Evolutionary conservation across 75 land plant genomes (phyloP).

Genomic region (Ceratopteris richardii): DNA sequence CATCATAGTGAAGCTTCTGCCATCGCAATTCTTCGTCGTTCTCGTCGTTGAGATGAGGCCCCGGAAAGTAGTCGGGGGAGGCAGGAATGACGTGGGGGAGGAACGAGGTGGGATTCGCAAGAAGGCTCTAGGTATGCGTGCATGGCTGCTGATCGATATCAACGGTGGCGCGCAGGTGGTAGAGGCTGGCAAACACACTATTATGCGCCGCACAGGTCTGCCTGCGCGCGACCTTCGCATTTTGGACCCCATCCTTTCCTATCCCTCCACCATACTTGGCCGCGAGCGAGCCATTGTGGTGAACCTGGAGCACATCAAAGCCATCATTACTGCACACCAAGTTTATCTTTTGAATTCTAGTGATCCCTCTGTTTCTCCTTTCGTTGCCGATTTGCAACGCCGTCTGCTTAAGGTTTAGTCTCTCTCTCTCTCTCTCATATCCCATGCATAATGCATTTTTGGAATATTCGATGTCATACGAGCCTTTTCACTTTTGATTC

Average conservation of each 20-base stretch:
- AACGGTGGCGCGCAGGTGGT: slow-evolving; percentile 31
- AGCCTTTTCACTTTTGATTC: slow-evolving; percentile 5
- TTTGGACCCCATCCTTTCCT: slow-evolving; percentile 48
- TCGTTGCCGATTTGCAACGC: slow-evolving; percentile 51
- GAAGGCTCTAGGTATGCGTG: slow-evolving; percentile 56
- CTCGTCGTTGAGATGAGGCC: too few species aligned
- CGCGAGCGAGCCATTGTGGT: slow-evolving; percentile 82
- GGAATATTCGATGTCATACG: too few species aligned
- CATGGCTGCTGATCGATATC: slow-evolving; percentile 49
- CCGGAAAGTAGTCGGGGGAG: not conserved
- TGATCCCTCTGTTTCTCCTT: slow-evolving; percentile 57
- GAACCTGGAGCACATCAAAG: slow-evolving; percentile 67
- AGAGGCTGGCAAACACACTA: slow-evolving; percentile 45
- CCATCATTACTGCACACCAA: slow-evolving; percentile 56
- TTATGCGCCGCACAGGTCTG: slow-evolving; percentile 54
- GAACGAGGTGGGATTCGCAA: slow-evolving; percentile 24
- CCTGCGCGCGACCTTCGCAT: slow-evolving; percentile 54
- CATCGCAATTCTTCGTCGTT: too few species aligned
- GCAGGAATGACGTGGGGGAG: not conserved
- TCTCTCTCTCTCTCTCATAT: too few species aligned
- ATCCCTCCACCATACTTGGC: slow-evolving; percentile 51
- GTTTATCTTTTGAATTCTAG: slow-evolving; percentile 51
- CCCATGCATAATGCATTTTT: too few species aligned
- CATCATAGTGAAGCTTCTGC: too few species aligned
- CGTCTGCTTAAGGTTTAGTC: slow-evolving; percentile 22